These are phyloP conservation scores for Avena sativa DNA, from an alignment of 176 grass and related monocot genomes.

Conservation along the genomic window DNA sequence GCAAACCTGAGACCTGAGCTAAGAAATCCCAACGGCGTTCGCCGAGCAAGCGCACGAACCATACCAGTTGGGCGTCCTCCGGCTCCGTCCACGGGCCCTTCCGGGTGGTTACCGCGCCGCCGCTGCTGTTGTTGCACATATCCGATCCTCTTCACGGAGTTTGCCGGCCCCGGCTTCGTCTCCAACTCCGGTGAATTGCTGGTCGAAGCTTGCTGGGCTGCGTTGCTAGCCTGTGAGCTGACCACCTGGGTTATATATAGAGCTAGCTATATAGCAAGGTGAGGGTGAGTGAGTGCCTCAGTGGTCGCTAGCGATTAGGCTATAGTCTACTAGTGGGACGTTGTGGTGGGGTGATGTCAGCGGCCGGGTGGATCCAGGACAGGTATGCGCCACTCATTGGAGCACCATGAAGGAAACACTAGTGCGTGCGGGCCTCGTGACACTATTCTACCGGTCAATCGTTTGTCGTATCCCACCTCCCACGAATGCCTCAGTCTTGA, in stretches of 20 bases:
- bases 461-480: conserved; percentile 1
- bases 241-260: conserved; percentile 44
- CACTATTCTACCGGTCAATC: neutral
- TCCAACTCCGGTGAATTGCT: neutral
- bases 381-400: conserved; percentile 18
- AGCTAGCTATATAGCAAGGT: neutral
- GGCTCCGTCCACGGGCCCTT: conserved; percentile 97
- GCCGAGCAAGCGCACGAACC: conserved; percentile 99
- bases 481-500: neutral
- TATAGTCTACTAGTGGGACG: neutral
- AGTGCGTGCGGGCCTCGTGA: conserved; percentile 17
- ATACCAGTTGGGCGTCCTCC: conserved; percentile 99
- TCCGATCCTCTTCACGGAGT: too few relatives aligned
- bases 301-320: conserved; percentile 4
- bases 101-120: conserved; percentile 26
- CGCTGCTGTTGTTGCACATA: neutral
- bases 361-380: conserved; percentile 17
- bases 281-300: neutral
- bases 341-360: conserved; percentile 51
- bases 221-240: conserved; percentile 19
- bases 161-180: neutral
- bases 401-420: neutral
- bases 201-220: neutral
- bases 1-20: conserved; percentile 99
- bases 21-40: conserved; percentile 99